phyloP scores from a whole-genome alignment of 306 rosid genomes.

The Castanea crenata region DNA sequence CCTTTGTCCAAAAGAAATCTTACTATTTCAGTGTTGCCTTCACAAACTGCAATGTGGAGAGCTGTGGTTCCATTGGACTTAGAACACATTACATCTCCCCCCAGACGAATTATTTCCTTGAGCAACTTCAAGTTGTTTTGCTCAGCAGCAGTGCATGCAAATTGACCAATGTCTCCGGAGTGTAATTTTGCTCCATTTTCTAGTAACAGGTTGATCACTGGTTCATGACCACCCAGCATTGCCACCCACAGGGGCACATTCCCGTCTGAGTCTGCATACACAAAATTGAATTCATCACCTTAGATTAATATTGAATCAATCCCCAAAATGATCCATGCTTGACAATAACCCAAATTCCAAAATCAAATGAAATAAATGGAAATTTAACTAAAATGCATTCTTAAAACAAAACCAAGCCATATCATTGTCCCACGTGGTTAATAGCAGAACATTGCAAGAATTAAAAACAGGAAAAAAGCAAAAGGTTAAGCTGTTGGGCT shows the following conservation, averaged over 20 bases:
- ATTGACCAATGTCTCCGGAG: conserved; percentile 59
- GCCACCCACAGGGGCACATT: conserved; percentile 88
- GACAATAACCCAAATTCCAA: not conserved
- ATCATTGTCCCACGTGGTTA: too few species aligned
- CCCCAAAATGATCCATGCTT: not conserved
- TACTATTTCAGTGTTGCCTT: conserved; percentile 60
- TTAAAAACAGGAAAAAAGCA: not conserved
- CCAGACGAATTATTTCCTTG: conserved; percentile 44
- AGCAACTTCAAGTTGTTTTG: conserved; percentile 55
- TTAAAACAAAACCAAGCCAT: too few species aligned
- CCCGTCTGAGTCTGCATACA: conserved; percentile 68
- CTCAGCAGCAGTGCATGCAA: conserved; percentile 68
- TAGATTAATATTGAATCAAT: not conserved
- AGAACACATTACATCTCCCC: conserved; percentile 60
- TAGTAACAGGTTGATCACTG: conserved; percentile 40
- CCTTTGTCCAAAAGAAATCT: conserved; percentile 62
- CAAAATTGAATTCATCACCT: not conserved
- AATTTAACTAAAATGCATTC: too few species aligned
- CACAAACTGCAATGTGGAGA: conserved; percentile 75
- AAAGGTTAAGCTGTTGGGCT: not conserved
- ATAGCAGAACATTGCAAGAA: not conserved
- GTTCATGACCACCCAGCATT: conserved; percentile 52
- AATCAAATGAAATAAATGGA: not conserved
- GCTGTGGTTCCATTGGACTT: conserved; percentile 57
- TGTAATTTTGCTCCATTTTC: conserved; percentile 67